These are phyloP conservation scores for Gossypium davidsonii DNA, from an alignment of 441 rosid species.

Conservation along the genomic window DNA sequence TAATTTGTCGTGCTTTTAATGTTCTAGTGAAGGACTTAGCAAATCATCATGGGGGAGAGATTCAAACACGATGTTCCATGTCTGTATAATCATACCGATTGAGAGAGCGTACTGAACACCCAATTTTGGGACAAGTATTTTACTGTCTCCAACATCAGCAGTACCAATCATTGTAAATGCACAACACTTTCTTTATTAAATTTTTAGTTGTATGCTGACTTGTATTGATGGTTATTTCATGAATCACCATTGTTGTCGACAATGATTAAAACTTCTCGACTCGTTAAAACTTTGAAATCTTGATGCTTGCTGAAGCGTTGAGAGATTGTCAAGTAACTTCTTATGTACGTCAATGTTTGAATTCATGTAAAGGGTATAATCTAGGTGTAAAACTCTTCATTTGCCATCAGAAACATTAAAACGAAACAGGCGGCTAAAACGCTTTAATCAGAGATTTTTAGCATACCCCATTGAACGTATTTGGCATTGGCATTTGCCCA, in stretches of 20 bases:
- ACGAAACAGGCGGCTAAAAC: not conserved
- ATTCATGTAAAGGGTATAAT: too few species aligned
- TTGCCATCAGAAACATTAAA: not conserved
- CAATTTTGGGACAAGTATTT: not conserved
- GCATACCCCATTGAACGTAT: not conserved
- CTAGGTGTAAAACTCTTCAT: not conserved
- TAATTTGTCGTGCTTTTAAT: not conserved
- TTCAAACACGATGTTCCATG: not conserved
- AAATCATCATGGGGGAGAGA: not conserved
- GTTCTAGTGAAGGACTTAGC: not conserved
- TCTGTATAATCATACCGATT: not conserved
- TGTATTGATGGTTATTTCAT: too few species aligned
- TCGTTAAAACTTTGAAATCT: too few species aligned
- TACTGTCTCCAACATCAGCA: not conserved
- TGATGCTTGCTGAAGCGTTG: too few species aligned
- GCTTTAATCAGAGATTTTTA: not conserved
- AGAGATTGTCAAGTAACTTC: too few species aligned
- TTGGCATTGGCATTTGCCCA: not conserved
- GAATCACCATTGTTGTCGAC: too few species aligned
- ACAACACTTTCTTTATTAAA: too few species aligned
- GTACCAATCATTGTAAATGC: too few species aligned
- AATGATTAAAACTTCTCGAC: too few species aligned
- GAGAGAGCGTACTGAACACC: not conserved
- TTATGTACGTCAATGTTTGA: too few species aligned
- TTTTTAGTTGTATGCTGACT: too few species aligned